phyloP scores from a whole-genome alignment of 108 stramenopile species.

The Schizochytrium sp. region DNA sequence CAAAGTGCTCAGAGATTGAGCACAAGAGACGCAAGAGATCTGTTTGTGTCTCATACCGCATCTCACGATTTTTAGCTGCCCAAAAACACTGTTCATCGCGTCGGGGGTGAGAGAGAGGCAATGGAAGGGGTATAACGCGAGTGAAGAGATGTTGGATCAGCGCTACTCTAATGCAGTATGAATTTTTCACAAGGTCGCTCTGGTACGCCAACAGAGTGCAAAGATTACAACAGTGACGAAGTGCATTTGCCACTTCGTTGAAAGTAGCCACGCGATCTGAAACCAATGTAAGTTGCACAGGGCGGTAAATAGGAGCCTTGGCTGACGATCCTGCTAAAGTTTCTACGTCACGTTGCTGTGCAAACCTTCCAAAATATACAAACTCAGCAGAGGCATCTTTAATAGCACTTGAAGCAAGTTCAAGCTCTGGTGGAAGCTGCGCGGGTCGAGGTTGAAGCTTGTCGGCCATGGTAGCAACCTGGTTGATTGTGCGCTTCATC shows the following conservation, averaged over 20 bases:
- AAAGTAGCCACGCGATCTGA: constrained; percentile 18
- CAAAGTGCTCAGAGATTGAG: constrained; percentile 70
- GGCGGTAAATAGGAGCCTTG: constrained; percentile 52
- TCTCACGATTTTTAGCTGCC: constrained; percentile 79
- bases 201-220: constrained; percentile 95
- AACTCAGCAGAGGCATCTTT: neutral
- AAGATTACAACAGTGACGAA: constrained; percentile 89
- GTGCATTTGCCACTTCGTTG: constrained; percentile 77
- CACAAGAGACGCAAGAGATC: constrained; percentile 72
- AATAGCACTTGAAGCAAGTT: constrained; percentile 12
- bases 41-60: constrained; percentile 86
- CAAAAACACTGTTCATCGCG: constrained; percentile 92
- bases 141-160: constrained; percentile 94
- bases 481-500: constrained; percentile 51
- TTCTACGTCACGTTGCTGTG: neutral
- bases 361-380: constrained; percentile 16
- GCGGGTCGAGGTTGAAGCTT: constrained; percentile 1
- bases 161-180: constrained; percentile 91
- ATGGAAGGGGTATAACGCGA: constrained; percentile 90
- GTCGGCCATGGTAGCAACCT: neutral
- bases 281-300: constrained; percentile 40
- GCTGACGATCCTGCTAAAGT: neutral
- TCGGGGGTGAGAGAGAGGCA: constrained; percentile 72
- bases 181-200: constrained; percentile 91
- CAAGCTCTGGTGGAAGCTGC: constrained; percentile 54